Conservation (phyloP, 345 rosid species). For the Citrus sp. region DNA sequence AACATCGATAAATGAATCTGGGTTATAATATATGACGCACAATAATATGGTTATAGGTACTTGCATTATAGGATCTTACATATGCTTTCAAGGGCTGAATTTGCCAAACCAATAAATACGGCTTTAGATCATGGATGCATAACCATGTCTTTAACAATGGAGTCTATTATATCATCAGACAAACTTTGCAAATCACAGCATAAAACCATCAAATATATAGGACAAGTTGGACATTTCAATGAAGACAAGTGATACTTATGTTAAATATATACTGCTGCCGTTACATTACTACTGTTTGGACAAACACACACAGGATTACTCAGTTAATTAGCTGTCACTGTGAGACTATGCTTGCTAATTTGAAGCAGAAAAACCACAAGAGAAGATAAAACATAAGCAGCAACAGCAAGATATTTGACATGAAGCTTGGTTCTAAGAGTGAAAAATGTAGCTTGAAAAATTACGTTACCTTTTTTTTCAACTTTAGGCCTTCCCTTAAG, state of each 20-base stretch:
- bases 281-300: not conserved
- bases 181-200: not conserved
- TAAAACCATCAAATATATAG: not conserved
- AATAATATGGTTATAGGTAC: not conserved
- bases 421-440: not conserved
- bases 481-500: slow-evolving; percentile 36
- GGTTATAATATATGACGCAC: not conserved
- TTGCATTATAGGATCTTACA: not conserved
- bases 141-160: not conserved
- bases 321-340: not conserved
- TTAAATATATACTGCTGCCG: not conserved
- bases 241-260: not conserved
- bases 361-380: not conserved
- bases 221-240: not conserved
- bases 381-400: not conserved
- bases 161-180: not conserved
- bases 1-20: not conserved
- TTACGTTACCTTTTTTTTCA: slow-evolving; percentile 45
- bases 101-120: not conserved
- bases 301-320: not conserved
- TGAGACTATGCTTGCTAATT: not conserved
- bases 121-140: not conserved
- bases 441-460: not conserved
- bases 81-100: not conserved
- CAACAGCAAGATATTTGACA: not conserved